Percentiles rank a stretch among this genome's conserved stretches.
These are phyloP conservation scores for Anastatica hierochuntica DNA, from an alignment of 345 rosid species.

Conservation along the genomic window DNA sequence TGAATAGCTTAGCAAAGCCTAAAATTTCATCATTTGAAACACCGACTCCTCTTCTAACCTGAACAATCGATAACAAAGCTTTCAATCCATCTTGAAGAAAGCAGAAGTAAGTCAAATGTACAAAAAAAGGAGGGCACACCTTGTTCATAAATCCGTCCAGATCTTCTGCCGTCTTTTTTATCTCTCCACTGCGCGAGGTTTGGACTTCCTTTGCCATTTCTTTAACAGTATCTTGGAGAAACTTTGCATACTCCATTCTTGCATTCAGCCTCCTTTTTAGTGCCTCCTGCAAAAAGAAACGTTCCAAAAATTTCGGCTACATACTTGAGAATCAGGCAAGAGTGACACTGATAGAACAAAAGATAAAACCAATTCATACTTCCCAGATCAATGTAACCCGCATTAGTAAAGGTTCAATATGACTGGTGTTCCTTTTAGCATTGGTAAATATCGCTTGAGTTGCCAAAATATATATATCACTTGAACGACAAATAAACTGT, in stretches of 20 bases:
- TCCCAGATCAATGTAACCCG: background rate
- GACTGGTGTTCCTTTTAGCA: background rate
- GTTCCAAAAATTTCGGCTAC: conserved; percentile 1
- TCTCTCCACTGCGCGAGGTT: conserved; percentile 70
- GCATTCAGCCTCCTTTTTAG: conserved; percentile 82
- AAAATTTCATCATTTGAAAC: conserved; percentile 94
- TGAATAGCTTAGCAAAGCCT: conserved; percentile 90
- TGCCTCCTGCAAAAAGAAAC: conserved; percentile 52
- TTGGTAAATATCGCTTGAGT: background rate
- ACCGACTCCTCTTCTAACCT: conserved; percentile 86
- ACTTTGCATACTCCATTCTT: conserved; percentile 93
- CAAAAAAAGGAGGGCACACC: conserved; percentile 25
- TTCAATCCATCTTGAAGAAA: conserved; percentile 1
- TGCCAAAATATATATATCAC: background rate
- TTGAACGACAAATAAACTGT: background rate
- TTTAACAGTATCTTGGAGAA: conserved; percentile 92
- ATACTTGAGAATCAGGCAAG: background rate
- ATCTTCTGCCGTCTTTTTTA: conserved; percentile 88
- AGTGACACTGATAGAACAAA: background rate
- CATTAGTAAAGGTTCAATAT: background rate
- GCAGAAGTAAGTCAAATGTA: background rate
- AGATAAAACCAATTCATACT: background rate
- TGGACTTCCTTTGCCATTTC: conserved; percentile 99
- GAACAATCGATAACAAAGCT: conserved; percentile 21
- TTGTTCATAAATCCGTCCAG: conserved; percentile 86